Evolutionary conservation across 2,329 filamentous ascomycete species (phyloP), one percentile per base, ranked within the genome.

Genomic region (Arthrinium puccinioides): DNA sequence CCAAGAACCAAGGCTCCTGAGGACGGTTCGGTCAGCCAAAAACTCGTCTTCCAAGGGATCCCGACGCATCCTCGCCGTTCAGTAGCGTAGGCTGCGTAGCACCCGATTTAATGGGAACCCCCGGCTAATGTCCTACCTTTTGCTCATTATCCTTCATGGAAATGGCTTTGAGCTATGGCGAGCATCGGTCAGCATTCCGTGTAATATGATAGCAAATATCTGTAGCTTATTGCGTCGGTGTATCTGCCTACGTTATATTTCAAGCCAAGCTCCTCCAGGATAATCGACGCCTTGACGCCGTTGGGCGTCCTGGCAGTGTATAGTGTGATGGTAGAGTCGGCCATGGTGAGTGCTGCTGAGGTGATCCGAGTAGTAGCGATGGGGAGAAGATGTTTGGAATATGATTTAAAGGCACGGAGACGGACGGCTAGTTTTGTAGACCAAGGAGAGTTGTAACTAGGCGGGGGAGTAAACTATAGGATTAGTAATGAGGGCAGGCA

Each of bases 251-350:
- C 75, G 62, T 87, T 79, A 66, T 94, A 94, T n/a, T 82, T 76
- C 27, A 94, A 66, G 48, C 82, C 82, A 5, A 95, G 72, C 64
- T 94, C 88, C 63, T 94, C 87, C 13, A 96, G 67, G 9, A 86
- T 73, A 47, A 95, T 94, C 39, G 85, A 88, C 44, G 87, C 76
- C 61, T 94, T 94, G 70, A 92, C 84, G 44, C 87, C 87, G 64
- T 94, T 94, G 29, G 88, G 87, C 34, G 88, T 95, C 53, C 80
- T 74, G 10, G 75, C 72, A 10, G 87, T 94, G 67, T 92, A 94
- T 21, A 94, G 76, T 29, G 80, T 83, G 51, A 94, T 87, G 49
- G 84, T 70, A 6, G 83, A 33, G n/a, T n/a, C 20, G 20, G 31
- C 31, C 31, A 33, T 33, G 30, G 21, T 33, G 5, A 16, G 71